Evolutionary conservation across 225 moss, liverwort and hornwort species (phyloP), one percentile per base, ranked within the genome.

Genomic region (Polytrichum formosum): DNA sequence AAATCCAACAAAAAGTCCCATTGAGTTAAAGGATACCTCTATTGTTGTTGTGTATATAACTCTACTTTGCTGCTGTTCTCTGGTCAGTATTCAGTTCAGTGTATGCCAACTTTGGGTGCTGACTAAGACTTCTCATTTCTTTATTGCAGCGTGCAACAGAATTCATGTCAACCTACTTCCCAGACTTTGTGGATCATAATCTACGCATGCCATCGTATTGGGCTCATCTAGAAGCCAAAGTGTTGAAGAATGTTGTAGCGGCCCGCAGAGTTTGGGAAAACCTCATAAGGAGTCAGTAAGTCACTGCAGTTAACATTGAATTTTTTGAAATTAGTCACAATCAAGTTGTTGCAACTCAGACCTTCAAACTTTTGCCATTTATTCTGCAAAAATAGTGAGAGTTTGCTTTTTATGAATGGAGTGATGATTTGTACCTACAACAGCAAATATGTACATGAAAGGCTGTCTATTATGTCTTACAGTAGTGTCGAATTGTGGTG

Each of bases 231-330:
- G 94, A 98, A 85, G 88, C 90, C 20, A 80, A 79, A 70, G 58
- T 94, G 35, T 76, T 83, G 69, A 80, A 78, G 72, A 91, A 94
- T 64, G 75, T 76, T 58, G 67, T 75, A 64, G 92, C 94, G 74
- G 98, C 98, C 37, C 98, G 98, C 81, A 92, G 92, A 60, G 94
- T 98, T 72, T 98, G 94, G 98, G 94, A 98, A 69, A 88, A 84
- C 56, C 68, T 98, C 67, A 83, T 98, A 28, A 94, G 91, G 77
- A 82, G 91, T 58, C 83, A 79, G 89, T 89, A 73, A 78, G 83
- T 83, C 7, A 18, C 56, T 33, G 7, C 26, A 27, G 22, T 9
- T 56, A n/a, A n/a, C 55, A 33, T 33, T 33, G 33, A 8, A 33
- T 33, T 33, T 33, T 33, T 33, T 33, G 33, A 33, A 1, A 33